Conservation (phyloP, 2,329 filamentous ascomycete species). For the Scedosporium minutisporum region DNA sequence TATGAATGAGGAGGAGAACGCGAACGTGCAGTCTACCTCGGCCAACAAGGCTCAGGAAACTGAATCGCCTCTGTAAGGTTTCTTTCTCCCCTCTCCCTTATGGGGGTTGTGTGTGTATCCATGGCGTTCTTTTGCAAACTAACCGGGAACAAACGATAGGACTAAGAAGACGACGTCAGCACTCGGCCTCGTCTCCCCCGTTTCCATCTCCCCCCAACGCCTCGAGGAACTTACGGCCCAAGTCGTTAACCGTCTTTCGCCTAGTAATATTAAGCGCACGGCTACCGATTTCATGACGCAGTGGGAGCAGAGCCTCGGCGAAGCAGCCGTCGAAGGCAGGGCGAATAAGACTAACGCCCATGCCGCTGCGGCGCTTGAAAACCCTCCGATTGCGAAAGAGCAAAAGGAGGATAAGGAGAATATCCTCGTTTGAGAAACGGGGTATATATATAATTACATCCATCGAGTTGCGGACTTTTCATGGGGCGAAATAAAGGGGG, state of each 20-base stretch:
- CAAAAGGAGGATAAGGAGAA: constrained; percentile 4
- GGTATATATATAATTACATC: no score
- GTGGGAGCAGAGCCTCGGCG: constrained; percentile 72
- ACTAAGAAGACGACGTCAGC: constrained; percentile 21
- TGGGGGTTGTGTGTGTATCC: neutral
- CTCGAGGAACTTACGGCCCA: constrained; percentile 55
- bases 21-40: constrained; percentile 35
- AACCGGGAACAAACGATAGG: constrained; percentile 13
- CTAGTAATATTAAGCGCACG: constrained; percentile 69
- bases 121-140: constrained; percentile 9
- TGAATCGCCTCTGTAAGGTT: constrained; percentile 37
- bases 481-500: no score
- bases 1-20: constrained; percentile 28
- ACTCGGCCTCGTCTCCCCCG: constrained; percentile 14
- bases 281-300: constrained; percentile 83
- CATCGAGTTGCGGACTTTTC: no score
- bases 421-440: neutral
- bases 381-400: neutral
- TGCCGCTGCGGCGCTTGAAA: neutral
- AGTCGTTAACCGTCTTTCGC: constrained; percentile 60
- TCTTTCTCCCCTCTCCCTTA: neutral
- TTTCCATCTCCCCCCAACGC: constrained; percentile 27
- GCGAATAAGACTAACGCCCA: neutral
- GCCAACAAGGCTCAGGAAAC: constrained; percentile 39
- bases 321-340: constrained; percentile 19